Evolutionary conservation across 108 stramenopile species (phyloP).

Genomic region (Fragilaria radians): DNA sequence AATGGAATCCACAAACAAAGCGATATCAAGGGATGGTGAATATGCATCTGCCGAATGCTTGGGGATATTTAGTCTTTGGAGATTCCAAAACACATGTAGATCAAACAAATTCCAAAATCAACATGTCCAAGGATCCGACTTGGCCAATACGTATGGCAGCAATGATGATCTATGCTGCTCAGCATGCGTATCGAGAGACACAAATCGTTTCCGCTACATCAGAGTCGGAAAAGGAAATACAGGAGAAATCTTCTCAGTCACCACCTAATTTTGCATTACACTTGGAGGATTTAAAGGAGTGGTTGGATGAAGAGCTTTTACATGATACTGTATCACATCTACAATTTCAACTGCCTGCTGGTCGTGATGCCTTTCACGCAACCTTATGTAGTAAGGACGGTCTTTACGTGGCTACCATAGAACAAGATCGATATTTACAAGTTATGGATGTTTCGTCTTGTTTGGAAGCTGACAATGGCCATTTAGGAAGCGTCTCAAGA

Average conservation of each 20-base stretch:
- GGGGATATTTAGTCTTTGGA: slow-evolving; percentile 55
- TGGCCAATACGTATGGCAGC: slow-evolving; percentile 73
- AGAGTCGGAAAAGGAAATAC: slow-evolving; percentile 1
- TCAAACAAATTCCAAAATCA: slow-evolving; percentile 17
- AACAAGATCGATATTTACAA: not conserved
- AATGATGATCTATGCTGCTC: slow-evolving; percentile 83
- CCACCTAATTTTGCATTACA: slow-evolving; percentile 21
- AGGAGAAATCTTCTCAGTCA: too few relatives aligned
- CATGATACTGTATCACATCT: slow-evolving; percentile 13
- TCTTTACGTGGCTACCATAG: not conserved
- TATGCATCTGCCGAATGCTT: slow-evolving; percentile 63
- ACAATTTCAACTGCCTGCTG: not conserved
- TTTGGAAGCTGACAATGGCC: too few relatives aligned
- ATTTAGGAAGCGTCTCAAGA: too few relatives aligned
- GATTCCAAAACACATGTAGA: slow-evolving; percentile 4
- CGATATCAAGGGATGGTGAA: slow-evolving; percentile 30
- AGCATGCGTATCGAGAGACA: too few relatives aligned
- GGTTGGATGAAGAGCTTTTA: slow-evolving; percentile 8
- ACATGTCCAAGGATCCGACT: slow-evolving; percentile 22
- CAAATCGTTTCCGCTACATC: too few relatives aligned
- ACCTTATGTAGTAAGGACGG: not conserved
- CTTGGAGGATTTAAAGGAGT: slow-evolving; percentile 4
- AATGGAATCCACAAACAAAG: slow-evolving; percentile 39
- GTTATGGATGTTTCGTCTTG: too few relatives aligned
- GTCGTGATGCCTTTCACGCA: not conserved